Conservation (phyloP, 2,329 filamentous ascomycete genomes). For the Aspergillus pseudoglaucus region DNA sequence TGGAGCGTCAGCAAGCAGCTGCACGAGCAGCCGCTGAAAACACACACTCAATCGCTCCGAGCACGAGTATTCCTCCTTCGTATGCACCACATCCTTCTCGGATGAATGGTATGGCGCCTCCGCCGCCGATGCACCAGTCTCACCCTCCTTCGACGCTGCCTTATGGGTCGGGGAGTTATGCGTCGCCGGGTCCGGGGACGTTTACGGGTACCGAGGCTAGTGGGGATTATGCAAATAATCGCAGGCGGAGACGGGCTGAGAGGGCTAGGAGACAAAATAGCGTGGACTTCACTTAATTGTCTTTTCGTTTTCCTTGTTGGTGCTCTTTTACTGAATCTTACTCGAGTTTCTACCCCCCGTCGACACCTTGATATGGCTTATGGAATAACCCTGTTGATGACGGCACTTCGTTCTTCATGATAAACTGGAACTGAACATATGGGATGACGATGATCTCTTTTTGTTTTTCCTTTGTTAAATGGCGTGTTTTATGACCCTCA, state of each 20-base stretch:
- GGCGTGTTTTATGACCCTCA: background rate
- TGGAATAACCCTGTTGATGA: background rate
- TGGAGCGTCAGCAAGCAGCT: constrained; percentile 32
- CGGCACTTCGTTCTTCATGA: background rate
- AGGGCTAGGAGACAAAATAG: constrained; percentile 41
- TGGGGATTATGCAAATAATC: constrained; percentile 48
- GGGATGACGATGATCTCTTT: background rate
- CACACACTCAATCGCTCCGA: constrained; percentile 17
- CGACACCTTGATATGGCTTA: background rate
- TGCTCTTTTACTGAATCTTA: background rate
- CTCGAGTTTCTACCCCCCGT: background rate
- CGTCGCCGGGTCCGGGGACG: constrained; percentile 36
- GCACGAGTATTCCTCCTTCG: constrained; percentile 19
- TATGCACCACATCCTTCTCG: constrained; percentile 15
- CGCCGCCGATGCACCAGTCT: constrained; percentile 26
- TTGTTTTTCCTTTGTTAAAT: background rate
- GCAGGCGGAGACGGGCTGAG: constrained; percentile 48
- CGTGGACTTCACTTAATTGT: constrained; percentile 44
- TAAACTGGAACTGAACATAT: background rate
- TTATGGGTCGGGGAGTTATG: constrained; percentile 34
- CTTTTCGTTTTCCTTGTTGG: background rate
- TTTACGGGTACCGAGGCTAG: constrained; percentile 44
- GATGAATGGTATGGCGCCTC: constrained; percentile 10
- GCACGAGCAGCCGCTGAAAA: constrained; percentile 6
- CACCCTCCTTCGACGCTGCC: constrained; percentile 37